Evolutionary conservation across 2,329 filamentous ascomycete genomes (phyloP).

Genomic region (Alternaria infectoria): DNA sequence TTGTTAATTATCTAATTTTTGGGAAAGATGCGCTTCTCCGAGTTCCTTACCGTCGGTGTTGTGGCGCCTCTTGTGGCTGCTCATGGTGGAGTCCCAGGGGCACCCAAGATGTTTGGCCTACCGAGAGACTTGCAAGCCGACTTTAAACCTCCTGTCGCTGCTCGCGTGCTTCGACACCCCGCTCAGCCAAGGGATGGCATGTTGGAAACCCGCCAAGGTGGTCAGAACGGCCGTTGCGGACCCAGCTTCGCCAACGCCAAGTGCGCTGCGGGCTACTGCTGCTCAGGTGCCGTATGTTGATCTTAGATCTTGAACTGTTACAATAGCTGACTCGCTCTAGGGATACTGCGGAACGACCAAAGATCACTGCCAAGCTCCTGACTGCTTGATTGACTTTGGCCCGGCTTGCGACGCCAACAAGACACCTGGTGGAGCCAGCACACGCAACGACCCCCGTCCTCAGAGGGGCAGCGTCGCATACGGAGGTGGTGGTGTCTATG

Average conservation of each 20-base stretch:
- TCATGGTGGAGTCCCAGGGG: slow-evolving; percentile 37
- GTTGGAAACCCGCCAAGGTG: slow-evolving; percentile 43
- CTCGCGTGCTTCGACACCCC: slow-evolving; percentile 32
- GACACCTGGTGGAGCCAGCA: slow-evolving; percentile 61
- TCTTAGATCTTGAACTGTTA: not conserved
- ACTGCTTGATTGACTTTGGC: slow-evolving; percentile 67
- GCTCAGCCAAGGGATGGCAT: slow-evolving; percentile 17
- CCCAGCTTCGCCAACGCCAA: slow-evolving; percentile 34
- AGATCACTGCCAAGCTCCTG: slow-evolving; percentile 65
- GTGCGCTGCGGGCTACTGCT: slow-evolving; percentile 45
- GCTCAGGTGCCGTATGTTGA: slow-evolving; percentile 40
- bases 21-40: slow-evolving; percentile 39
- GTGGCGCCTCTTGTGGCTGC: slow-evolving; percentile 43
- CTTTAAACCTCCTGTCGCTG: slow-evolving; percentile 22
- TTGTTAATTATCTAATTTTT: not conserved
- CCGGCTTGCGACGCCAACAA: slow-evolving; percentile 66
- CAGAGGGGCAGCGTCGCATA: slow-evolving; percentile 63
- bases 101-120: slow-evolving; percentile 45
- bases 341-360: slow-evolving; percentile 61
- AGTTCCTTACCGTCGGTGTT: slow-evolving; percentile 33
- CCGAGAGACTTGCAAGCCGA: slow-evolving; percentile 38
- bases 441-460: slow-evolving; percentile 59
- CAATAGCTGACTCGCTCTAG: slow-evolving; percentile 13
- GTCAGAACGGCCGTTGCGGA: slow-evolving; percentile 44
- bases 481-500: slow-evolving; percentile 63